These are phyloP conservation scores for Fusarium sp. DNA, from an alignment of 2,329 filamentous ascomycete species.

Conservation along the genomic window DNA sequence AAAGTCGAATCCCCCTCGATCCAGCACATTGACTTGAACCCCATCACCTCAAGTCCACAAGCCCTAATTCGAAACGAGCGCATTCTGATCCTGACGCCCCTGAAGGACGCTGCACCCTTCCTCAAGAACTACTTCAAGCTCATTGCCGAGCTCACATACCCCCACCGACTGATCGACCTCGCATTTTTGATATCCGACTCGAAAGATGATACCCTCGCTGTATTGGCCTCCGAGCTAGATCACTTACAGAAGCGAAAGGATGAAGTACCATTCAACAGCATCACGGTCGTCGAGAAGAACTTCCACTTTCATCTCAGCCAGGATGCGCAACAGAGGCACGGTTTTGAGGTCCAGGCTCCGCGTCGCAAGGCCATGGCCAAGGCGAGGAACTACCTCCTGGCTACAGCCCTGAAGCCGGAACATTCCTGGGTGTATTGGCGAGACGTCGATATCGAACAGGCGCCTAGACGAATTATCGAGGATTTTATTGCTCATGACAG, in stretches of 20 bases:
- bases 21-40: constrained; percentile 83
- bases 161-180: constrained; percentile 93
- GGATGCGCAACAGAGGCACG: constrained; percentile 82
- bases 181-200: constrained; percentile 95
- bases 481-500: constrained; percentile 94
- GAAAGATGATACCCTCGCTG: constrained; percentile 88
- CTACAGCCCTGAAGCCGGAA: constrained; percentile 84
- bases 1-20: constrained; percentile 85
- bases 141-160: constrained; percentile 87
- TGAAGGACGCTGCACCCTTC: constrained; percentile 86
- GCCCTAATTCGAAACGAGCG: constrained; percentile 84
- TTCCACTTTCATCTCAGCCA: constrained; percentile 82
- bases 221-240: constrained; percentile 84
- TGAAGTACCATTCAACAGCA: constrained; percentile 85
- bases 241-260: constrained; percentile 85
- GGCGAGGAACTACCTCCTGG: constrained; percentile 91
- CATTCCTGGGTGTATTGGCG: constrained; percentile 99
- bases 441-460: constrained; percentile 95
- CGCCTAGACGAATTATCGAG: constrained; percentile 85
- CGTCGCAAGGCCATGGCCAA: constrained; percentile 89
- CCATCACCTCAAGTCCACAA: constrained; percentile 80
- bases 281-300: constrained; percentile 87
- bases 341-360: constrained; percentile 86
- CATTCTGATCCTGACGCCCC: constrained; percentile 88
- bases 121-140: constrained; percentile 94